Percentiles rank a stretch among this genome's conserved stretches.
phyloP scores from a whole-genome alignment of 768 basidiomycete species.

The Rhodotorula babjevae region DNA sequence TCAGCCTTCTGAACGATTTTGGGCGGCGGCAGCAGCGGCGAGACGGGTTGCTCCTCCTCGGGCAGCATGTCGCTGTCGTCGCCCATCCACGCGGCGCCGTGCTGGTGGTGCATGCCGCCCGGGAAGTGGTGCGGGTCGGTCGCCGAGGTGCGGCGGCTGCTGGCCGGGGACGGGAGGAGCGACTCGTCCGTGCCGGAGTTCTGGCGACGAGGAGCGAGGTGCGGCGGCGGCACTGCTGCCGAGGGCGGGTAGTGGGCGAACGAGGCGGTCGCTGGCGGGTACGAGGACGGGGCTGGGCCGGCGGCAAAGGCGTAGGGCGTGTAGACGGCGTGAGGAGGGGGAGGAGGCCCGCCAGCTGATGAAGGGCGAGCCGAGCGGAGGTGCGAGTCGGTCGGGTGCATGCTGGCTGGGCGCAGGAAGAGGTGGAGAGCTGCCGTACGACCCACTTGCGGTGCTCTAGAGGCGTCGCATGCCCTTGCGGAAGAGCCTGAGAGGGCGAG shows the following conservation, averaged over 20 bases:
- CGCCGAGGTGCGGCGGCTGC: background rate
- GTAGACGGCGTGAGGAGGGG: background rate
- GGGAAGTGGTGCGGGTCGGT: background rate
- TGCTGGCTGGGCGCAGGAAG: background rate
- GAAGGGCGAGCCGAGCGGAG: too few relatives aligned
- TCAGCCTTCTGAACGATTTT: constrained; percentile 20
- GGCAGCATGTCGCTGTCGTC: background rate
- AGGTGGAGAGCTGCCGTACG: background rate
- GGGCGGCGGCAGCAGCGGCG: background rate
- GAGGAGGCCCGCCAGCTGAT: too few relatives aligned
- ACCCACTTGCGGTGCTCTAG: background rate
- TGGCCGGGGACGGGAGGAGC: background rate
- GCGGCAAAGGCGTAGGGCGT: constrained; percentile 1
- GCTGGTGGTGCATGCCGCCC: background rate
- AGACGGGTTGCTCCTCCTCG: background rate
- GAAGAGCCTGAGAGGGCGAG: background rate
- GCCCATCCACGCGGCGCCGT: background rate
- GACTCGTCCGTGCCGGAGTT: background rate
- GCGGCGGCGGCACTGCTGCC: too few relatives aligned
- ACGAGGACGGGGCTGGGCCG: background rate
- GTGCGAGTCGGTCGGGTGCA: background rate
- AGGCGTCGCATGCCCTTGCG: background rate
- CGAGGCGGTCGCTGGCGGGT: background rate
- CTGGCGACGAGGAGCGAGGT: background rate
- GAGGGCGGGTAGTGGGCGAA: background rate